These are phyloP conservation scores for Tylopilus sp. DNA, from an alignment of 768 basidiomycete genomes.

Conservation along the genomic window DNA sequence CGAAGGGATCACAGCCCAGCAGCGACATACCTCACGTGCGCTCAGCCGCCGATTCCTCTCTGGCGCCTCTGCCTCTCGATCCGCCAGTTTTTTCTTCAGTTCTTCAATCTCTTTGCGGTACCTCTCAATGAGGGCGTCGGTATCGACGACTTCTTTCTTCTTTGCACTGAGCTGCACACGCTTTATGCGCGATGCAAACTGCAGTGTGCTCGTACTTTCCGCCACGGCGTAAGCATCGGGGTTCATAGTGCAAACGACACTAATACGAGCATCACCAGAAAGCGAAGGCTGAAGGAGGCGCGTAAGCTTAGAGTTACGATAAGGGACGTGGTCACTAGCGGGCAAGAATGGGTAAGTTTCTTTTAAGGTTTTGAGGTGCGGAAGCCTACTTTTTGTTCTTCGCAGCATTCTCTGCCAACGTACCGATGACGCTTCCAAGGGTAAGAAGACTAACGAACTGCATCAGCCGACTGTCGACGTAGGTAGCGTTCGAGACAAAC, in stretches of 20 bases:
- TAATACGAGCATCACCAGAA: constrained; percentile 92
- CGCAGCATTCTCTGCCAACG: constrained; percentile 83
- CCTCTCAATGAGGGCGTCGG: constrained; percentile 88
- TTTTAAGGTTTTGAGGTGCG: neutral
- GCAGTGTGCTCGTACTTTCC: constrained; percentile 85
- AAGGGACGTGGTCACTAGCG: constrained; percentile 83
- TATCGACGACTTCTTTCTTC: constrained; percentile 93
- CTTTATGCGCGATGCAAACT: constrained; percentile 91
- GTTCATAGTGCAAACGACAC: constrained; percentile 94
- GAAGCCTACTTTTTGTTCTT: constrained; percentile 61
- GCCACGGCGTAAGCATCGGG: constrained; percentile 74
- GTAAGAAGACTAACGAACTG: constrained; percentile 66
- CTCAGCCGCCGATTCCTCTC: constrained; percentile 40
- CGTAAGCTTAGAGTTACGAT: constrained; percentile 92
- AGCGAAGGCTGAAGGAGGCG: constrained; percentile 93
- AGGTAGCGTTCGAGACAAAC: constrained; percentile 30
- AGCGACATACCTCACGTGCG: constrained; percentile 39
- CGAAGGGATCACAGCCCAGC: neutral
- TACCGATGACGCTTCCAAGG: constrained; percentile 88
- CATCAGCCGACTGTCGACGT: neutral
- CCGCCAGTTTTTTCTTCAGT: constrained; percentile 68
- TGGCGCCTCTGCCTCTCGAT: constrained; percentile 64
- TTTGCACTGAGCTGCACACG: constrained; percentile 82
- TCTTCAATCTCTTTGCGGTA: constrained; percentile 95
- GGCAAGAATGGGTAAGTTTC: neutral